phyloP scores from a whole-genome alignment of 2,329 filamentous ascomycete species.

The Talaromyces sp. region DNA sequence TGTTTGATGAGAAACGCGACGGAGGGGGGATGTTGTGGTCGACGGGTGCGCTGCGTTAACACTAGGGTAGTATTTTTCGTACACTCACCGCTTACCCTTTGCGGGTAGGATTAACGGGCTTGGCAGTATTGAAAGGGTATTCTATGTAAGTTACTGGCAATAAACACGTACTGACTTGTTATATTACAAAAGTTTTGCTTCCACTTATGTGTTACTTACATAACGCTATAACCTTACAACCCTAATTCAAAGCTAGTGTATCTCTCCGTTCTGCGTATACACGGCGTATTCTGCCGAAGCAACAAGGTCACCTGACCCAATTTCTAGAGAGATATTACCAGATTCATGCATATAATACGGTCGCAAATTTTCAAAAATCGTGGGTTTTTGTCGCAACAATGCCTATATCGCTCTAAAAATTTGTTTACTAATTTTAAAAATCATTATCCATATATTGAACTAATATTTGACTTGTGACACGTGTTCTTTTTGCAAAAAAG shows the following conservation, averaged over 20 bases:
- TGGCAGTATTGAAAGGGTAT: conserved; percentile 2
- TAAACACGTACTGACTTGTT: neutral
- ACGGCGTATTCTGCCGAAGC: neutral
- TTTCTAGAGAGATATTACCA: neutral
- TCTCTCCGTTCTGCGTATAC: neutral
- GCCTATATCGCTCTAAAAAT: neutral
- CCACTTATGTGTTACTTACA: neutral
- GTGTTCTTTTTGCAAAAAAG: neutral
- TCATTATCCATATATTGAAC: neutral
- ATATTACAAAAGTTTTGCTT: neutral
- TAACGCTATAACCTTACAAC: neutral
- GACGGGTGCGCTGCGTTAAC: conserved; percentile 6
- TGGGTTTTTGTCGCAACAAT: neutral
- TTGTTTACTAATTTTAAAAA: neutral
- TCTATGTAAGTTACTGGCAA: neutral
- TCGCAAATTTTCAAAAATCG: neutral
- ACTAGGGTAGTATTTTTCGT: conserved; percentile 11
- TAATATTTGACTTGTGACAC: neutral
- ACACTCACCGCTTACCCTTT: neutral
- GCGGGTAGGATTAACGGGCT: neutral
- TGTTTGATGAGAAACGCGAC: neutral
- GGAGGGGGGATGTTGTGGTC: neutral
- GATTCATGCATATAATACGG: neutral
- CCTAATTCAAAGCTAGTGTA: neutral
- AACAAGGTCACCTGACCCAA: neutral